phyloP scores from a whole-genome alignment of 2,329 filamentous ascomycete species.

The Exophiala sp. region DNA sequence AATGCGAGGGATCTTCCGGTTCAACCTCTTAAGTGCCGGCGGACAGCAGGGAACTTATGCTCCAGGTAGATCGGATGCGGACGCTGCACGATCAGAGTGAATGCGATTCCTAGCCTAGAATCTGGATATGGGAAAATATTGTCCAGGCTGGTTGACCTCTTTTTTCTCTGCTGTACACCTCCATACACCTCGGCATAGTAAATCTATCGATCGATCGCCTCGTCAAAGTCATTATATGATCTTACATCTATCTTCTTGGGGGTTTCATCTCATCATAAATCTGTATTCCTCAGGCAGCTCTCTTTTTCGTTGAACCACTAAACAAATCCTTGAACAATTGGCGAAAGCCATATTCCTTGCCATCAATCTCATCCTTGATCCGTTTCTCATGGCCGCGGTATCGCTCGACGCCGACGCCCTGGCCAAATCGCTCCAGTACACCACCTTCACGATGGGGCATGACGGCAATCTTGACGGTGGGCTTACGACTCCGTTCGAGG shows the following conservation, averaged over 20 bases:
- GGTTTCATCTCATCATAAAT: not conserved
- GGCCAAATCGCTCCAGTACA: conserved; percentile 60
- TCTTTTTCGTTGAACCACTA: conserved; percentile 17
- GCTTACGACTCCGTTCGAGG: conserved; percentile 59
- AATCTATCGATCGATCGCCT: too few species aligned
- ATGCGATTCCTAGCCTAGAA: too few species aligned
- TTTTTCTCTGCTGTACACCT: not conserved
- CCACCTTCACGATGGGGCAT: conserved; percentile 45
- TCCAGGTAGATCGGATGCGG: too few species aligned
- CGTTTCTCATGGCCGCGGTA: conserved; percentile 48
- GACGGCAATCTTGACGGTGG: conserved; percentile 42
- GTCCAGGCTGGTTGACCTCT: too few species aligned
- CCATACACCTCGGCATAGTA: not conserved
- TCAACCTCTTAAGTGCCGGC: too few species aligned
- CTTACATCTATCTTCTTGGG: not conserved
- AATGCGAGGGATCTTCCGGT: too few species aligned
- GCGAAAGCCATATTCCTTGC: conserved; percentile 74
- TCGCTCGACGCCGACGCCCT: conserved; percentile 37
- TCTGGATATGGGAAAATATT: too few species aligned
- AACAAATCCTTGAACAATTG: conserved; percentile 88
- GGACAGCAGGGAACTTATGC: too few species aligned
- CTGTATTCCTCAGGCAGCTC: too few species aligned
- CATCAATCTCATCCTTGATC: conserved; percentile 69
- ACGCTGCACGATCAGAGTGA: too few species aligned
- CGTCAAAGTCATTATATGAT: not conserved